Evolutionary conservation across 2,329 filamentous ascomycete species (phyloP).

Genomic region (Fusarium sp.): DNA sequence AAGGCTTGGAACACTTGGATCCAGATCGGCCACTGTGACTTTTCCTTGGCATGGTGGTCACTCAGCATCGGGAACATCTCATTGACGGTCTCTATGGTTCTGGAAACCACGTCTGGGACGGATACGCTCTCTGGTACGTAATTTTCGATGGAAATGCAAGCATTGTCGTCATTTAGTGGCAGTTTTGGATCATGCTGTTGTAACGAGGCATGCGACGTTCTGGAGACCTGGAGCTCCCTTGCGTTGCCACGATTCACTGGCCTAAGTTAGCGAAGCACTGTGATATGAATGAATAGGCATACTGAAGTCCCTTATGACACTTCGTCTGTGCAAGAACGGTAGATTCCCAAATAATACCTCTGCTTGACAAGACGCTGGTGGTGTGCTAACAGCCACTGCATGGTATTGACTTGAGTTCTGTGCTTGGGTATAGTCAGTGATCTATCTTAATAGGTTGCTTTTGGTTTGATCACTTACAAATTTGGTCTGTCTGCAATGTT

Average conservation of each 20-base stretch:
- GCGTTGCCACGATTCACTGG: no score
- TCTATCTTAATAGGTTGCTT: fast-evolving
- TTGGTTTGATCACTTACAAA: fast-evolving
- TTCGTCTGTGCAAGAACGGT: neutral
- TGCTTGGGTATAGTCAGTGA: neutral
- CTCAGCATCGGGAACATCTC: neutral
- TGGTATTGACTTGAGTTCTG: fast-evolving
- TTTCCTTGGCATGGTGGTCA: fast-evolving
- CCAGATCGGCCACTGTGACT: neutral
- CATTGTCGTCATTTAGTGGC: no score
- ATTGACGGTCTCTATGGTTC: fast-evolving
- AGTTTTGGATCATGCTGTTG: no score
- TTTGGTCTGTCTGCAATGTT: fast-evolving
- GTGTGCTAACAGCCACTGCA: neutral
- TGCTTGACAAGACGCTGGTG: fast-evolving
- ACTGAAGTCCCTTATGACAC: fast-evolving
- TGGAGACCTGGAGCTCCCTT: no score
- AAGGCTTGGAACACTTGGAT: neutral
- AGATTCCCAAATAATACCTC: fast-evolving
- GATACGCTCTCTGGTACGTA: no score
- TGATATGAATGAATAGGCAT: neutral
- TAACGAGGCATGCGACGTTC: no score
- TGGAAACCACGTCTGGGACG: fast-evolving
- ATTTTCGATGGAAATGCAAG: no score
- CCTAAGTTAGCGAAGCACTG: no score